Percentiles rank a stretch among this genome's conserved stretches.
phyloP scores from a whole-genome alignment of 1,139 yeast species.

The Protomyces macrosporus region DNA sequence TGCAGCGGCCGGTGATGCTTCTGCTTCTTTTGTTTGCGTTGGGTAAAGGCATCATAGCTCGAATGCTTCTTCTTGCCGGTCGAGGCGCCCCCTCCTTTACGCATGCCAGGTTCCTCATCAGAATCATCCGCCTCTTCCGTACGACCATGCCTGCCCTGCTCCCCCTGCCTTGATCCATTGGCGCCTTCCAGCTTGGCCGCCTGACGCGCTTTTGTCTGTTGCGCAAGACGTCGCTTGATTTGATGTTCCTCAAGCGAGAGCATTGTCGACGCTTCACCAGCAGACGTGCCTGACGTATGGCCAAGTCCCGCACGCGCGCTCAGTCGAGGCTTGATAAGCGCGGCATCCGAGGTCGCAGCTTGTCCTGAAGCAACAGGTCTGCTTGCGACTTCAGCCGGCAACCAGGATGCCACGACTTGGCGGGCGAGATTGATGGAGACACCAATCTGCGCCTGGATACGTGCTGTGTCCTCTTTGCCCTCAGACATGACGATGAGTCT shows the following conservation, averaged over 20 bases:
- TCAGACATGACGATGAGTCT: not conserved
- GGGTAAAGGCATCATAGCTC: not conserved
- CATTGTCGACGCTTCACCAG: not conserved
- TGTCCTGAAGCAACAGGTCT: not conserved
- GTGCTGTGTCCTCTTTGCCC: not conserved
- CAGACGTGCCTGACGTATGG: not conserved
- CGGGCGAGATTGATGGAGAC: slow-evolving; percentile 24
- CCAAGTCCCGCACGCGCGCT: not conserved
- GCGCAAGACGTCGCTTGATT: not conserved
- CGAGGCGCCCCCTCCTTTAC: not conserved
- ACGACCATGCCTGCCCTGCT: not conserved
- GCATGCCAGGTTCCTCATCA: not conserved
- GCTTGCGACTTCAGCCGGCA: not conserved
- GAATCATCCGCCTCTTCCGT: not conserved
- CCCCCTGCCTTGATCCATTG: too few relatives aligned
- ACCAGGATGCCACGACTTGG: slow-evolving; percentile 14
- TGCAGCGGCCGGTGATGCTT: not conserved
- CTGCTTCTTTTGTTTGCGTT: not conserved
- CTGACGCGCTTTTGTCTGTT: not conserved
- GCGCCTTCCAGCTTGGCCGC: not conserved
- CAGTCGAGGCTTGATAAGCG: not conserved
- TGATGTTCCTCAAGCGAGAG: not conserved
- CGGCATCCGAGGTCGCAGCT: too few relatives aligned
- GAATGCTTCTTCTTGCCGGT: not conserved
- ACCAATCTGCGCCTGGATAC: slow-evolving; percentile 14